Evolutionary conservation across 345 rosid genomes (phyloP), one percentile per base, ranked within the genome.

Genomic region (Geranium rotundifolium): DNA sequence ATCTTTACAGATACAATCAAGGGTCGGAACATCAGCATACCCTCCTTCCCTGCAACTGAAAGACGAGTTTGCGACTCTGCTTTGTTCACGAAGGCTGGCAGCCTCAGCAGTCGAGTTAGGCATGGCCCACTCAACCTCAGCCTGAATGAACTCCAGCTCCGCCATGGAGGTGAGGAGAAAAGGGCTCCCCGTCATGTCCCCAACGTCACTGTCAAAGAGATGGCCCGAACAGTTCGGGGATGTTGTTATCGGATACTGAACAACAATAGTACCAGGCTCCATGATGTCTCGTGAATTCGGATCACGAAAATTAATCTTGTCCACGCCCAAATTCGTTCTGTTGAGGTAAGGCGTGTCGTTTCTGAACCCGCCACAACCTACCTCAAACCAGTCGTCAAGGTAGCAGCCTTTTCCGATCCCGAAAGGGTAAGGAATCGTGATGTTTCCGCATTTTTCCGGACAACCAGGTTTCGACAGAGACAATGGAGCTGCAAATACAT

Each of bases 51-150:
- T 52, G 7, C 50, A 49, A 18, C 57, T 19, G 29, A 29, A 12
- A 2, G 15, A n/a, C 17, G 29, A n/a, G 4, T 39, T 27, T 13
- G 4, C 12, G 50, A 41, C 10, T 41, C 50, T 41, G 14, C 50
- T 41, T 41, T n/a, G 19, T 52, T 5, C 14, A 6, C 7, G 27
- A 12, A 59, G 4, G 29, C 58, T 30, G 1, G 30, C 17, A 30
- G 0, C 49, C 13, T 12, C 54, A n/a, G 54, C 29, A 10, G 39
- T 59, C n/a, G 19, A 52, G 9, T 30, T 13, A 12, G 19, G 31
- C 29, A 66, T 15, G n/a, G 27, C 20, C 63, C 69, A 66, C 18
- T 66, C 62, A 23, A 66, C 19, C 57, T 58, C 58, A 16, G 41
- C 63, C 4, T 57, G 63, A 7, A 66, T 57, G 16, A 27, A 58